Evolutionary conservation across 2,329 filamentous ascomycete species (phyloP), one percentile per base, ranked within the genome.

Genomic region (Aspergillus intermedius): DNA sequence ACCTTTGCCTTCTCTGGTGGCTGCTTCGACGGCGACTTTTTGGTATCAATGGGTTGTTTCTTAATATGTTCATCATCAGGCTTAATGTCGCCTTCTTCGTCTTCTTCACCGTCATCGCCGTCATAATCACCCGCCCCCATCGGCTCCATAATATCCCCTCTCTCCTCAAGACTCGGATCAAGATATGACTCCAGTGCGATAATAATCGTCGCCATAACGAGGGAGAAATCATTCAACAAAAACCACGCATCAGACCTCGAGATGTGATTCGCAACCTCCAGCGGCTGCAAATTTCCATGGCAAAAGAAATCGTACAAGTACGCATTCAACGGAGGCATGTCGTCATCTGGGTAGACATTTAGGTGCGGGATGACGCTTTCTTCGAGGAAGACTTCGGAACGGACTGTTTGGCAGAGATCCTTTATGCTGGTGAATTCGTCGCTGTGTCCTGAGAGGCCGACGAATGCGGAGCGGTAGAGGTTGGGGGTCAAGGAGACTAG

Each of bases 221-320:
- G 72, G 12, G 78, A 82, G 62, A 83, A 83, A 59, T 85, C 79
- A 51, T 88, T 87, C 2, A 90, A 73, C 2, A 78, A 61, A 58
- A 85, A 90, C 87, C 86, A 91, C 7, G 88, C 75, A 42, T 89
- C 84, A 4, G 80, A 78, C 1, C 72, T 69, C 41, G 79, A 80
- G 60, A 91, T 82, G 2, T 77, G 74, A 60, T 91, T 91, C 25
- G 82, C 84, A 0, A 65, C 69, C 10, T 79, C 77, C 2, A 91
- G 69, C 0, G 81, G 77, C 1, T 73, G 62, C 19, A 83, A 63
- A 59, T 84, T 80, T 3, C 86, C 86, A 57, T 91, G 83, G 65
- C 82, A 86, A 74, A 81, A 90, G 67, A 90, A 91, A 64, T 91
- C 85, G 51, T 84, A 81, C 0, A 91, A 68, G 47, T 68, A 71